phyloP scores from a whole-genome alignment of 768 basidiomycete genomes.

The Boletus tomentosulus region DNA sequence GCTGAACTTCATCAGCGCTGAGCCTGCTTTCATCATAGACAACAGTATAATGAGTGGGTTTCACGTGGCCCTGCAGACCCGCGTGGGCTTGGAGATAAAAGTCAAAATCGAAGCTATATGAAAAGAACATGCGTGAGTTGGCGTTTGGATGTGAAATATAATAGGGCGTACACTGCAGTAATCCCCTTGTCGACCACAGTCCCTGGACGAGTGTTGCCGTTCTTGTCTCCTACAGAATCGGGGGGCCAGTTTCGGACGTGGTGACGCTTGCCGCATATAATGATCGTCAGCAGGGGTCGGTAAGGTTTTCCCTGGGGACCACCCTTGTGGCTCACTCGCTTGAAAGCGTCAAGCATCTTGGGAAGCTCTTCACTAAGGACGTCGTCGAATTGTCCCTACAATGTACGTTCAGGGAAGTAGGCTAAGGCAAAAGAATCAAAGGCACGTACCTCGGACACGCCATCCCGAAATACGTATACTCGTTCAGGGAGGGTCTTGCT shows the following conservation, averaged over 20 bases:
- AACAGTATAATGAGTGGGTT: constrained; percentile 74
- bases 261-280: constrained; percentile 77
- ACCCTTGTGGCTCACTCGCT: constrained; percentile 39
- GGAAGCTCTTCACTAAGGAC: constrained; percentile 61
- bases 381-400: constrained; percentile 67
- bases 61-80: constrained; percentile 67
- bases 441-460: constrained; percentile 66
- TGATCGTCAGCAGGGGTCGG: constrained; percentile 60
- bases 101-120: constrained; percentile 54
- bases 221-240: constrained; percentile 46
- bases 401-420: not conserved
- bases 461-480: constrained; percentile 73
- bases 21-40: constrained; percentile 74
- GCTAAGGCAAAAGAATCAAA: not conserved
- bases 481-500: constrained; percentile 60
- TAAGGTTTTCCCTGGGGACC: constrained; percentile 44
- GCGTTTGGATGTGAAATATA: not conserved
- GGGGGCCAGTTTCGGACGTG: constrained; percentile 58
- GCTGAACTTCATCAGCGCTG: constrained; percentile 68
- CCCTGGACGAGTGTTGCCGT: constrained; percentile 76
- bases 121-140: not conserved
- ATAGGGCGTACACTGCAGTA: constrained; percentile 52
- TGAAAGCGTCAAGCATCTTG: constrained; percentile 57
- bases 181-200: constrained; percentile 79
- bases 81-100: constrained; percentile 72